Base-by-base conservation (phyloP, 1,284 basidiomycete species). In the Termitomyces sp. region DNA sequence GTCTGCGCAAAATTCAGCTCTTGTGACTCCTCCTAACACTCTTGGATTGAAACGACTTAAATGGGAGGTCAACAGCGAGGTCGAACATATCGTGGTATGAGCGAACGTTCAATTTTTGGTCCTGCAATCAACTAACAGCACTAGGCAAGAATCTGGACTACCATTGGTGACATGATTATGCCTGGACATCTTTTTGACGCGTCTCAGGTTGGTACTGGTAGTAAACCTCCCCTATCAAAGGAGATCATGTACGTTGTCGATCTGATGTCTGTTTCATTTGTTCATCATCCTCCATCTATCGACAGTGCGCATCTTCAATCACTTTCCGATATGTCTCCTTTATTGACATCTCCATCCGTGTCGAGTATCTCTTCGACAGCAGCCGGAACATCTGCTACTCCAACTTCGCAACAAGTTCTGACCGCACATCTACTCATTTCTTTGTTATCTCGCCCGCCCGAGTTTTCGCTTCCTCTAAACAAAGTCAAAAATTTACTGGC, bases 121-220 rank as follows among this genome's bases (percentile, higher is more conserved):
- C 8, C 17, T 26, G 15, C 28, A 7, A 13, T 38, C 39, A 10
- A 39, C 17, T 17, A 38, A 48, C 26, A 19, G 15, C 9, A 26
- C 10, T 58, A 90, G 88, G 65, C 75, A 34, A 88, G 82, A 63
- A 83, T 90, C 61, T 89, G 86, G 87, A 60, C 70, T 12, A 80
- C 83, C 5, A 72, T 84, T 8, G 80, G 83, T 31, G 86, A 88
- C 45, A 70, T 82, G 41, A 74, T 90, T 33, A 78, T 81, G 72
- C 81, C 82, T 17, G 78, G 80, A 7, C 71, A 80, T 61, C 64
- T 68, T n/a, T 80, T 74, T 61, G 66, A 74, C 53, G 61, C 64
- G 2, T 62, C 57, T 21, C 46, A 38, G 21, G 38, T 28, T n/a
- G 51, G 38, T 9, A 50, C 45, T n/a, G 64, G 62, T 30, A 72